Conservation (phyloP, 176 grass and related monocot genomes). For the Carex kokanica region DNA sequence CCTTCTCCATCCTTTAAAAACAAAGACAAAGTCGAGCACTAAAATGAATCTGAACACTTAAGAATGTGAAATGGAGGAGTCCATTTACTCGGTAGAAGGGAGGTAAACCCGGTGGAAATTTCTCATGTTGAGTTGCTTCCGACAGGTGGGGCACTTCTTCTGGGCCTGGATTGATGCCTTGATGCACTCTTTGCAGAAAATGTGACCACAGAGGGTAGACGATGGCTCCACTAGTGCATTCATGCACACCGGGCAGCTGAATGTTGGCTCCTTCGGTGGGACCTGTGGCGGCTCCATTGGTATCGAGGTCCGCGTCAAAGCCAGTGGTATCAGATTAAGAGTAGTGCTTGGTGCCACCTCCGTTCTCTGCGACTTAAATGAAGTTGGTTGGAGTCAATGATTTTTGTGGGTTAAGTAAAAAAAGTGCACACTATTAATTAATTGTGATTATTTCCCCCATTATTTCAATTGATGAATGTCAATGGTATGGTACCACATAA, state of each 20-base stretch:
- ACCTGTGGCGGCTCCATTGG: slow-evolving; percentile 12
- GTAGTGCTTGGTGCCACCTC: slow-evolving; percentile 1
- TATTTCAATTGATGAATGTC: background rate
- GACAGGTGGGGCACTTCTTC: slow-evolving; percentile 89
- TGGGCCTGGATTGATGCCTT: slow-evolving; percentile 41
- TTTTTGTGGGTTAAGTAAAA: background rate
- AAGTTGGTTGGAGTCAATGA: background rate
- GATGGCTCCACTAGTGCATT: slow-evolving; percentile 49
- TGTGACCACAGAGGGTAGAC: slow-evolving; percentile 84
- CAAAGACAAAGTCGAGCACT: background rate
- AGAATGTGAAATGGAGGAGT: slow-evolving; percentile 2
- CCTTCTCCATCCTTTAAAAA: background rate
- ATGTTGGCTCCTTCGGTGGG: slow-evolving; percentile 46
- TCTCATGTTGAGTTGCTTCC: slow-evolving; percentile 42
- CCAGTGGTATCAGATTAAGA: slow-evolving; percentile 35
- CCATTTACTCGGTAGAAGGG: slow-evolving; percentile 42
- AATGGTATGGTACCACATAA: background rate
- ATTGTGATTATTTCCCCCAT: background rate
- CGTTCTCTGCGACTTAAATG: slow-evolving; percentile 14
- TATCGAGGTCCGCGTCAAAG: background rate
- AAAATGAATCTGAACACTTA: slow-evolving; percentile 11
- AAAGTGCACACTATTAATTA: too few relatives aligned
- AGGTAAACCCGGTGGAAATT: slow-evolving; percentile 82
- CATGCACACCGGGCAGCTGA: slow-evolving; percentile 84
- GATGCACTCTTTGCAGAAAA: slow-evolving; percentile 83